Conservation (phyloP, 441 rosid species). For the Mallotus repandus region DNA sequence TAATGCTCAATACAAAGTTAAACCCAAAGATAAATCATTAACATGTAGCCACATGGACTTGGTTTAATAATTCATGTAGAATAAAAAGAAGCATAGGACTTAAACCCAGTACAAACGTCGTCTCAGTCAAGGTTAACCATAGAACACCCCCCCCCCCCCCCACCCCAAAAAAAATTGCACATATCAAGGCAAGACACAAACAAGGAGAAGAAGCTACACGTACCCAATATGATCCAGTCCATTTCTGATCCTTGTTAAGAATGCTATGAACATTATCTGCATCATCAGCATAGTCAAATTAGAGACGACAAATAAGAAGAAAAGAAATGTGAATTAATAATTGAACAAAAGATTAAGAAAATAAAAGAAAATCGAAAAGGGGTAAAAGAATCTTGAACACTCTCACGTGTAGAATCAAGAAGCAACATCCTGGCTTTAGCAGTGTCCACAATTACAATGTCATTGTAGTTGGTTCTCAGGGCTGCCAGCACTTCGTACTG, state of each 20-base stretch:
- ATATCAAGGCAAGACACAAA: not conserved
- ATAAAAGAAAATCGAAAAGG: not conserved
- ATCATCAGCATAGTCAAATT: not conserved
- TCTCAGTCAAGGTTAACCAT: too few species aligned
- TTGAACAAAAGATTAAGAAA: too few species aligned
- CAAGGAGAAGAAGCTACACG: not conserved
- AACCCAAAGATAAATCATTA: too few species aligned
- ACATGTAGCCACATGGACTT: too few species aligned
- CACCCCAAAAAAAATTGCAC: too few species aligned
- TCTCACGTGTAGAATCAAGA: constrained; percentile 69
- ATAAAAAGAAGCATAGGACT: too few species aligned
- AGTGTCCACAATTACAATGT: constrained; percentile 69
- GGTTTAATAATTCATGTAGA: too few species aligned
- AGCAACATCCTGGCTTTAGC: constrained; percentile 59
- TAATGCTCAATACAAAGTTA: too few species aligned
- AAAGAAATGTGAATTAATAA: not conserved
- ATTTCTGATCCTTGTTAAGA: constrained; percentile 52
- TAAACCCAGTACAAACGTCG: not conserved
- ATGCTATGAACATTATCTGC: constrained; percentile 83
- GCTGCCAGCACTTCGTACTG: constrained; percentile 56
- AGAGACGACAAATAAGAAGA: not conserved
- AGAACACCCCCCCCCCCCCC: too few species aligned
- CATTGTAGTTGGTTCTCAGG: constrained; percentile 58
- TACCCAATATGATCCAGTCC: constrained; percentile 91
- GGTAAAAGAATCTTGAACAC: too few species aligned